Evolutionary conservation across 306 rosid genomes (phyloP), one percentile per base, ranked within the genome.

Genomic region (Vigna hirtella): DNA sequence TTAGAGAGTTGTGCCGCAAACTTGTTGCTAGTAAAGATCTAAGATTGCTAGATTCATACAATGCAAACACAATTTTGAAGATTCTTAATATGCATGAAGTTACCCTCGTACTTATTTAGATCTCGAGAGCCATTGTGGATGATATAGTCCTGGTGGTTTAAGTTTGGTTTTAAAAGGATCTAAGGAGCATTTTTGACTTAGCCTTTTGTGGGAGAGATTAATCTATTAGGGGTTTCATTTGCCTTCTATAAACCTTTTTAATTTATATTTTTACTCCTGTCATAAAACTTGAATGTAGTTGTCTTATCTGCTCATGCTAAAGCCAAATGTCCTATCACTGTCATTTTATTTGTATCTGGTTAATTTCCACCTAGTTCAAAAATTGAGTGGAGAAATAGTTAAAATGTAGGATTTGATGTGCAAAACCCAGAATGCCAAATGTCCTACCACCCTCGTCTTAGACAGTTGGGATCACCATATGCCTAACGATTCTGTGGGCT

Each of bases 91-190:
- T 71, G 83, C 87, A 62, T 80, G 91, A 28, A 59, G 77, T 71
- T 88, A 78, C 76, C 85, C 85, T 15, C 87, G 81, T 82, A 87
- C 87, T 64, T 85, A 88, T 86, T 80, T 90, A 14, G 90, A 85
- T 52, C 85, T 69, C 57, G 89, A 87, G 78, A 89, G 43, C 89
- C 85, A 57, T 79, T 77, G 76, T 90, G 83, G 82, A 90, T 86
- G 89, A 86, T 81, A 24, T 84, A 36, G 66, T 82, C 86, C 66
- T 83, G 89, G 80, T 80, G 84, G 68, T 81, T 86, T 81, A 91
- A 82, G 93, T 85, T 80, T 88, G 93, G 81, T 84, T 85, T 81
- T 92, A 80, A 73, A 92, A 86, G 85, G 61, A 83, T 81, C 88
- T 57, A 92, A 86, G 85, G 48, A 82, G 81, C 88, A 88, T 85